Conservation (phyloP, 2,329 filamentous ascomycete genomes). For the Neurospora crassa region DNA sequence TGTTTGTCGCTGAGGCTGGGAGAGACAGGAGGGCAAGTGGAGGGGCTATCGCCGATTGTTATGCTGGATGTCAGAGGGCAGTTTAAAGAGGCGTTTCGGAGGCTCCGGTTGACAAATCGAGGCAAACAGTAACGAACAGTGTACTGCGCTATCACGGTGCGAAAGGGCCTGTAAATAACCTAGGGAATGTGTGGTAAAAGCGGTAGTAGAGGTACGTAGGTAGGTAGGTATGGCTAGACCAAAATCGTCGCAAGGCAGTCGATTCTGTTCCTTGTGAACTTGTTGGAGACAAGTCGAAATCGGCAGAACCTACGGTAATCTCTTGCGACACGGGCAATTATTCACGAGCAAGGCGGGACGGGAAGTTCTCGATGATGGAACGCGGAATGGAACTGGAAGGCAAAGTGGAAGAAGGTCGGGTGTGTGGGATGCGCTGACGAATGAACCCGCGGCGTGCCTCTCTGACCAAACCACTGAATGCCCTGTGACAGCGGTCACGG, state of each 20-base stretch:
- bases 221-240: not conserved
- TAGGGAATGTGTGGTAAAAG: not conserved
- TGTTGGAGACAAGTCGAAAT: not conserved
- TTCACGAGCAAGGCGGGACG: not conserved
- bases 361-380: not conserved
- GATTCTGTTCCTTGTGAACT: not conserved
- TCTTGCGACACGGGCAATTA: not conserved
- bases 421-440: not conserved
- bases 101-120: not conserved
- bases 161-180: not conserved
- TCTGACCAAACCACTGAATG: not conserved
- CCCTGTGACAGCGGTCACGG: not conserved
- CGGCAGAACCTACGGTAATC: not conserved
- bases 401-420: not conserved
- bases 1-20: not conserved
- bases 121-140: not conserved
- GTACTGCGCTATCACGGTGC: not conserved
- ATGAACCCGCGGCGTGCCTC: not conserved
- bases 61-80: not conserved
- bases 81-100: not conserved
- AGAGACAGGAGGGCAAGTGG: slow-evolving; percentile 6
- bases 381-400: too few relatives aligned
- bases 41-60: not conserved
- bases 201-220: not conserved
- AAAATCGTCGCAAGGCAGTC: not conserved